These are phyloP conservation scores for Trametes elegans DNA, from an alignment of 768 basidiomycete genomes.

Conservation along the genomic window DNA sequence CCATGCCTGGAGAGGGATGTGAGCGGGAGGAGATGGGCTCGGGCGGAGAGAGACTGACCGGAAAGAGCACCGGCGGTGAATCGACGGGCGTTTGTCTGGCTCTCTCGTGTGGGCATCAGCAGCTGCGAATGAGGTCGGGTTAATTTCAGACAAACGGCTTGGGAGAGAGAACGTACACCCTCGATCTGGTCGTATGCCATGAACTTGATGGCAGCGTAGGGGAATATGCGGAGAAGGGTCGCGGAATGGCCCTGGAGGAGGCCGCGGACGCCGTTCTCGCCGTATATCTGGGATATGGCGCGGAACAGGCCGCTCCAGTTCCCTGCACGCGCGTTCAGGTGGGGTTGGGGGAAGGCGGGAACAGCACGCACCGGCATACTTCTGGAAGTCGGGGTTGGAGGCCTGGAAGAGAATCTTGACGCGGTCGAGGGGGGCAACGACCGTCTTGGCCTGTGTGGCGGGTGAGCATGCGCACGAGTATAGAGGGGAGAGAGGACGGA, in stretches of 20 bases:
- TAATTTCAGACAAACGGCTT: neutral
- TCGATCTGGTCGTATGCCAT: conserved; percentile 93
- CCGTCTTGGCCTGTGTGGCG: conserved; percentile 79
- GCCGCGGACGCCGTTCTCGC: conserved; percentile 66
- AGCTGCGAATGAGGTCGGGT: conserved; percentile 50
- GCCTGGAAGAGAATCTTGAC: conserved; percentile 99
- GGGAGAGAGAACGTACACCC: conserved; percentile 44
- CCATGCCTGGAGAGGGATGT: conserved; percentile 52
- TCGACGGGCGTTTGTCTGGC: conserved; percentile 75
- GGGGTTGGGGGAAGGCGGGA: conserved; percentile 18
- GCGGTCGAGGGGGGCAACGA: conserved; percentile 92
- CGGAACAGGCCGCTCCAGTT: conserved; percentile 82
- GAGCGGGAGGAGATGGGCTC: neutral
- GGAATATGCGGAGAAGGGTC: conserved; percentile 91
- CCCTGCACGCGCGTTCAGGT: conserved; percentile 49
- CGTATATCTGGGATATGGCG: conserved; percentile 73
- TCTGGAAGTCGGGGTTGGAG: conserved; percentile 90
- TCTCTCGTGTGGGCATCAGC: conserved; percentile 79
- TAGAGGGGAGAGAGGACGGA: conserved; percentile 41
- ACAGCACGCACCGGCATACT: conserved; percentile 75
- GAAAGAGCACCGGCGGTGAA: conserved; percentile 88
- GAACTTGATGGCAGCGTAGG: conserved; percentile 96
- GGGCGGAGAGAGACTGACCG: conserved; percentile 54
- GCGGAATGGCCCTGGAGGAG: conserved; percentile 96
- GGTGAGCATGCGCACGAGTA: conserved; percentile 15